Evolutionary conservation across 805 yeast genomes (phyloP), one percentile per base, ranked within the genome.

Genomic region (Candida maris): DNA sequence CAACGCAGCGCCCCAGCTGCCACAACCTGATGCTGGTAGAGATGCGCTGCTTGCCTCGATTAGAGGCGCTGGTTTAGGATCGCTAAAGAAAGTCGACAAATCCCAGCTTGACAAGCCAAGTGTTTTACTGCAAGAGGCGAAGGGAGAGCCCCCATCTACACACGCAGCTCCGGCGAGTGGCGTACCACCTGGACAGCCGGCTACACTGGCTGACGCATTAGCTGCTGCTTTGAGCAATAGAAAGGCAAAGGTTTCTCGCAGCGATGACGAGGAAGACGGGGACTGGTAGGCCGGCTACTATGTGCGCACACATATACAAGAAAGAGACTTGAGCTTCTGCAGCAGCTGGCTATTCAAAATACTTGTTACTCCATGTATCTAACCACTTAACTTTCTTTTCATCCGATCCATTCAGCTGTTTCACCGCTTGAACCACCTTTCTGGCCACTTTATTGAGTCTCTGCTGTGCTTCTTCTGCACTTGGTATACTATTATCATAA

Each of bases 41-140:
- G 95, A 85, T 57, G 95, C 95, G 0, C 68, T 91, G 27, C 66
- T 91, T 41, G 85, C 94, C 0, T 86, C 97, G 1, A 91, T 91
- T 48, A 71, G 96, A 49, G 77, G 81, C 25, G 80, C 96, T 0
- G 89, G 91, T 24, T 25, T 89, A 4, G 81, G 82, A 0, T 52
- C 76, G 5, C 71, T 91, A 47, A 77, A 71, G 45, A 86, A 81
- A 56, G 82, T 83, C 2, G 97, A 91, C 59, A 91, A 88, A 60
- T 61, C 86, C 0, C 88, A 83, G 50, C 64, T 87, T 27, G 96
- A 89, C 23, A 76, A 71, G 43, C 95, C 97, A 7, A 78, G 82
- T 24, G 85, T 74, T 0, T 50, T 84, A 13, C 61, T 85, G 13
- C 85, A 74, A 52, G 91, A 83, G 54, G 86, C 86, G 2, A 66